Evolutionary conservation across 2,329 filamentous ascomycete genomes (phyloP), one percentile per base, ranked within the genome.

Genomic region (Cytospora piceae): DNA sequence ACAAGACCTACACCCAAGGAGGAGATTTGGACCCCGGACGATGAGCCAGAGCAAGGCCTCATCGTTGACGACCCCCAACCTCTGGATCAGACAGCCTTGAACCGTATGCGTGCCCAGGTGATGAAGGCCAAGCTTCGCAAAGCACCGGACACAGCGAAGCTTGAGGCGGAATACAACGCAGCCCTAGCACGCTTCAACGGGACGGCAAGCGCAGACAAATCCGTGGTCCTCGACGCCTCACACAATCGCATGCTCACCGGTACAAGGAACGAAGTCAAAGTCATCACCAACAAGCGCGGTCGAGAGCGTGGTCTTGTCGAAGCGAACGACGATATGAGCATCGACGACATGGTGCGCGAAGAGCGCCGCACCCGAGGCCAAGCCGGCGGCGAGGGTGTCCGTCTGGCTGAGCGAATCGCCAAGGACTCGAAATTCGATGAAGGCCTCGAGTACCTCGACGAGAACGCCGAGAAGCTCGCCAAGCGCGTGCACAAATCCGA

Each of bases 281-380:
- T 87, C 0, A 82, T 97, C 9, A 87, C 90, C 31, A 96, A 87
- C 66, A 95, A 91, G 73, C 87, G 94, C 57, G 94, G 94, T 3
- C 85, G 87, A 7, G 94, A 97, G 76, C 88, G 94, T 62, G 95
- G 94, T 1, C 84, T 88, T 9, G 91, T 99, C 7, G 87, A 92
- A 71, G 93, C 95, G 70, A 98, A 98, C 74, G 91, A 96, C 61
- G 93, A 98, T 72, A 98, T 99, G 93, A 90, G 83, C 34, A 91
- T 99, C 67, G 93, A 96, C 62, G 95, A 99, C 76, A 99, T 99
- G 95, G 88, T 99, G 22, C 88, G 93, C 32, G 94, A 98, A 77
- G 95, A 99, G 78, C 88, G 92, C 42, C 90, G 94, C 63, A 97
- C 92, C 5, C 89, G 88, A 66, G 89, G 89, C 20, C 88, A 92